phyloP scores from a whole-genome alignment of 192 early-diverging fungal genomes.

The Gamsiella multidivaricata region DNA sequence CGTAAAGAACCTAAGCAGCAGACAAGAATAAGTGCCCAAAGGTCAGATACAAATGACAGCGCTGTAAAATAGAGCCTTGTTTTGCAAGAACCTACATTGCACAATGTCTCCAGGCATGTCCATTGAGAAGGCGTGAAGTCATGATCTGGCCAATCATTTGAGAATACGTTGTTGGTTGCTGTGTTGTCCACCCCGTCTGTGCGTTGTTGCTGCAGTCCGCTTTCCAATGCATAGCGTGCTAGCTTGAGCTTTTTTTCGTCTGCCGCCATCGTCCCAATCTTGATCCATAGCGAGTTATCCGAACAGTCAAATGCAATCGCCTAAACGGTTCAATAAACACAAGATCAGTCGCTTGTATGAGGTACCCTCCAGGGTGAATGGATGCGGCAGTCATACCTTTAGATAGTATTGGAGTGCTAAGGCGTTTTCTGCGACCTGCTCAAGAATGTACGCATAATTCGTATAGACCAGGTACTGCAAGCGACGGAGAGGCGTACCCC shows the following conservation, averaged over 20 bases:
- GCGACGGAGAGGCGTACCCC: conserved; percentile 51
- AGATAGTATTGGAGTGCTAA: conserved; percentile 57
- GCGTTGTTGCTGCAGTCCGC: conserved; percentile 10
- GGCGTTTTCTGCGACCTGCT: conserved; percentile 35
- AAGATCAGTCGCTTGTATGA: no score
- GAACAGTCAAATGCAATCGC: conserved; percentile 37
- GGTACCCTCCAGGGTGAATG: not conserved
- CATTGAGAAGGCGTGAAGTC: conserved; percentile 47
- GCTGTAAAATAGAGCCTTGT: not conserved
- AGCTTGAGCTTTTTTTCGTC: conserved; percentile 39
- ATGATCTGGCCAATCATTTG: conserved; percentile 2
- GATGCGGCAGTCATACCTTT: conserved; percentile 34
- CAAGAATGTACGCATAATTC: conserved; percentile 63
- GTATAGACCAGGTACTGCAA: conserved; percentile 62
- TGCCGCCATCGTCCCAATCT: conserved; percentile 38
- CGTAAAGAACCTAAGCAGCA: conserved; percentile 53
- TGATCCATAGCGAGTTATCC: conserved; percentile 42
- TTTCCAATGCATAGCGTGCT: conserved; percentile 41
- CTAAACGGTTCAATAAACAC: not conserved
- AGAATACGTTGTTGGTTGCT: not conserved
- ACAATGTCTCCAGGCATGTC: conserved; percentile 41
- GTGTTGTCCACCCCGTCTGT: not conserved
- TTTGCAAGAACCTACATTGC: conserved; percentile 21
- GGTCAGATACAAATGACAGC: not conserved
- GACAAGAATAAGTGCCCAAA: no score